Evolutionary conservation across 2,329 filamentous ascomycete species (phyloP).

Genomic region (Hymenoscyphus fraxineus): DNA sequence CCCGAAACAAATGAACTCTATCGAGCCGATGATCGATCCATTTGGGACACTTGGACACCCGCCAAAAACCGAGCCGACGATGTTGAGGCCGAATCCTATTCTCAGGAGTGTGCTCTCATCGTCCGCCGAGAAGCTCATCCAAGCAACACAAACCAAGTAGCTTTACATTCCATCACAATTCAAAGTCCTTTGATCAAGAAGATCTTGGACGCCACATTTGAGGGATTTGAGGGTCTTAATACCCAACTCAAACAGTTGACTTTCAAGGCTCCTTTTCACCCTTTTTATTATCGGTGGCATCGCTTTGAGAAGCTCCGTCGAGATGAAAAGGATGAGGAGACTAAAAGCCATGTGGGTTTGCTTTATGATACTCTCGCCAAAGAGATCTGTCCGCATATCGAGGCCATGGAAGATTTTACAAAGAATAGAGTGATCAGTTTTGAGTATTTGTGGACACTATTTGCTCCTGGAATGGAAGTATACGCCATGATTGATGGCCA

Average conservation of each 20-base stretch:
- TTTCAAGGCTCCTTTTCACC: constrained; percentile 57
- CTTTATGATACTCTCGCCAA: constrained; percentile 46
- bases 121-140: constrained; percentile 26
- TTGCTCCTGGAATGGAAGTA: constrained; percentile 20
- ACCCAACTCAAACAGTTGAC: constrained; percentile 33
- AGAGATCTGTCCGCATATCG: constrained; percentile 49
- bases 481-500: constrained; percentile 22
- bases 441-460: constrained; percentile 47
- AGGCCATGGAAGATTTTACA: constrained; percentile 48
- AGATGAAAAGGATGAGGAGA: constrained; percentile 41
- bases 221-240: constrained; percentile 34
- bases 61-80: constrained; percentile 8
- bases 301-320: constrained; percentile 42
- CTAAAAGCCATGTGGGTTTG: constrained; percentile 45
- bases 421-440: constrained; percentile 52
- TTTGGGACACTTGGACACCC: constrained; percentile 22
- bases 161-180: constrained; percentile 34
- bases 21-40: constrained; percentile 17
- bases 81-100: constrained; percentile 15
- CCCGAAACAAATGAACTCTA: constrained; percentile 21
- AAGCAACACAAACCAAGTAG: constrained; percentile 19
- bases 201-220: constrained; percentile 32
- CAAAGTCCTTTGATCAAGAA: constrained; percentile 36
- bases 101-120: constrained; percentile 26
- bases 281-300: constrained; percentile 64